phyloP scores from a whole-genome alignment of 768 basidiomycete species.

The Arthromyces matolae region DNA sequence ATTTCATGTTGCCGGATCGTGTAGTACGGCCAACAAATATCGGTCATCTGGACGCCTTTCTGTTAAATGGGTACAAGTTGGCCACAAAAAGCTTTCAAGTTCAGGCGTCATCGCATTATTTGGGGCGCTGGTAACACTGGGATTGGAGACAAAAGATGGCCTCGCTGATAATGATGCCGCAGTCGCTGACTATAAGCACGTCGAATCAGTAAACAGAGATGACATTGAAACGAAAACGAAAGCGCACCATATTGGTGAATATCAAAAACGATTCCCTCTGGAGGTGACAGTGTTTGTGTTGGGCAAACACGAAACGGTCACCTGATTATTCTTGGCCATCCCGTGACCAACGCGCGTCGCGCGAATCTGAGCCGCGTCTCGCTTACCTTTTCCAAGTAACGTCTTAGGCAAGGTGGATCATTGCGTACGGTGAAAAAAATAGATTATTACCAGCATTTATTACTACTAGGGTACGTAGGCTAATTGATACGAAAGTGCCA shows the following conservation, averaged over 20 bases:
- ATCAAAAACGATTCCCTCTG: neutral
- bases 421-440: no score
- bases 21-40: slow-evolving; percentile 80
- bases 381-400: no score
- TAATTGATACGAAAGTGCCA: no score
- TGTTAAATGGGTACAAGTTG: neutral
- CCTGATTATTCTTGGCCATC: no score
- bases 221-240: no score
- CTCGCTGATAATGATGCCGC: slow-evolving; percentile 19
- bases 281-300: slow-evolving; percentile 1
- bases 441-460: no score
- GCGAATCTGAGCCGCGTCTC: no score
- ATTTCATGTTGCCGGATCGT: slow-evolving; percentile 58
- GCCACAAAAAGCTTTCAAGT: no score
- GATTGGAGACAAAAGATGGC: slow-evolving; percentile 27
- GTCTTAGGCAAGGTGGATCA: no score
- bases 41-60: slow-evolving; percentile 52
- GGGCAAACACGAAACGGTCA: no score
- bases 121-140: slow-evolving; percentile 13
- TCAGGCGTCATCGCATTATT: slow-evolving; percentile 59
- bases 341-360: no score
- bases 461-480: neutral
- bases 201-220: no score
- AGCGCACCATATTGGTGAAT: slow-evolving; percentile 8
- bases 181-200: neutral